Base-by-base conservation (phyloP, 2,329 filamentous ascomycete genomes). In the Aspergillus sp. region DNA sequence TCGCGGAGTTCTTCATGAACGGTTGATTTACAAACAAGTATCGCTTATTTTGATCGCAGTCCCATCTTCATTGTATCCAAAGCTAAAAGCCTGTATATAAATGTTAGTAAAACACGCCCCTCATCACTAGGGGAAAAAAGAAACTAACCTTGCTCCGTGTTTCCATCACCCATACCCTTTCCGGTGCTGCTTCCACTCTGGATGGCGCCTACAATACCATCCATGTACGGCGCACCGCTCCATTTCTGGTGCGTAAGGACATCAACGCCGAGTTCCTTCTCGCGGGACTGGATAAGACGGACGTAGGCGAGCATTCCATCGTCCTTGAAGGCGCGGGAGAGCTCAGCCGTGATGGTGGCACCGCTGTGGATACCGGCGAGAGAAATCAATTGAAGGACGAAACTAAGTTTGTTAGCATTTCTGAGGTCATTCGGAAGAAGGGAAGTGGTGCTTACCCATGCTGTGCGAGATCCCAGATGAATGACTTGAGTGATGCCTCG, bases 301-400 rank as follows among this genome's bases (percentile, higher is more conserved):
- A 98, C 95, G 70, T 99, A 99, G 1, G 95, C 93, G 68, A 95
- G 83, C 95, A 99, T 99, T 54, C 95, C 95, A 54, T 97, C 89
- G 13, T 87, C 84, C 79, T 91, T 96, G 80, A 96, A 99, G 6
- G 81, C 84, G 58, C 85, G 85, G 9, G 91, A 89, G 17, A 99
- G 81, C 77, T 97, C 90, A 57, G 87, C 80, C 0, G 83, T 85
- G 43, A 87, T 83, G 1, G 84, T 86, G 3, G 85, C 85, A 2
- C 82, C 87, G 34, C 77, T 81, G 70, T 88, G 85, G n/a, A 88
- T 68, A 18, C 85, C 85, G 2, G 85, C 85, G 2, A 88, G 76
- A 6, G 83, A 85, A 62, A 88, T 86, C 42, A 88, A 76, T 73
- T 88, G 85, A 55, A 88, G 76, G 22, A 86, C 81, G 64, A 87